Conservation (phyloP, 805 yeast genomes). For the Saccharomycopsis schoenii region DNA sequence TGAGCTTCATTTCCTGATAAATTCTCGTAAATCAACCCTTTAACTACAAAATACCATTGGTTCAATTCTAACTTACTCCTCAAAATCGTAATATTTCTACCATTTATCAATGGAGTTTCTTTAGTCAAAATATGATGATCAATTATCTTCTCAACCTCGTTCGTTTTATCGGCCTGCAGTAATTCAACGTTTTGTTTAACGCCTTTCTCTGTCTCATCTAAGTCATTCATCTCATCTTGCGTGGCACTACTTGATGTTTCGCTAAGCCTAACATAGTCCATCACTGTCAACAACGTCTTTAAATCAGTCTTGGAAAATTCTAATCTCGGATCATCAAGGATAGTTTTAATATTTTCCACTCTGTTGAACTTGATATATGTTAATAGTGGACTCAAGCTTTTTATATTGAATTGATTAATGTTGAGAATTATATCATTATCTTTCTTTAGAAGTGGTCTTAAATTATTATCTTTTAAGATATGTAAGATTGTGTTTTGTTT, state of each 20-base stretch:
- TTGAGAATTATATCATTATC: conserved; percentile 24
- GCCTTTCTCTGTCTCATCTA: not conserved
- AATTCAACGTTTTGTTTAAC: not conserved
- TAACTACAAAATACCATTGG: conserved; percentile 24
- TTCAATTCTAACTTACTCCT: conserved; percentile 27
- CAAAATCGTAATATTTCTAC: conserved; percentile 26
- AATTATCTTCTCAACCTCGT: conserved; percentile 26
- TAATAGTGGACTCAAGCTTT: conserved; percentile 53
- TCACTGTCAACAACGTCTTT: conserved; percentile 23
- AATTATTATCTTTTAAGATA: conserved; percentile 40
- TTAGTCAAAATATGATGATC: conserved; percentile 24
- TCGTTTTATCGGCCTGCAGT: not conserved
- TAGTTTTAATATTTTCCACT: conserved; percentile 41
- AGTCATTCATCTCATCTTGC: not conserved
- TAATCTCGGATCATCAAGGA: conserved; percentile 42
- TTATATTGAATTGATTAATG: conserved; percentile 43
- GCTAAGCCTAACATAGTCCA: conserved; percentile 37
- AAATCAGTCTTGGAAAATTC: conserved; percentile 28
- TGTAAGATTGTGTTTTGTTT: conserved; percentile 75
- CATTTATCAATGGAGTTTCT: conserved; percentile 20
- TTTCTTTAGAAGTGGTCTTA: not conserved
- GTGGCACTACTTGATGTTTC: conserved; percentile 3
- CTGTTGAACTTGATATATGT: conserved; percentile 62
- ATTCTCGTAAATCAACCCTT: conserved; percentile 19
- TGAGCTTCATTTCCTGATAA: not conserved